Conservation (phyloP, 108 stramenopile species). For the Stephanodiscus triporus region DNA sequence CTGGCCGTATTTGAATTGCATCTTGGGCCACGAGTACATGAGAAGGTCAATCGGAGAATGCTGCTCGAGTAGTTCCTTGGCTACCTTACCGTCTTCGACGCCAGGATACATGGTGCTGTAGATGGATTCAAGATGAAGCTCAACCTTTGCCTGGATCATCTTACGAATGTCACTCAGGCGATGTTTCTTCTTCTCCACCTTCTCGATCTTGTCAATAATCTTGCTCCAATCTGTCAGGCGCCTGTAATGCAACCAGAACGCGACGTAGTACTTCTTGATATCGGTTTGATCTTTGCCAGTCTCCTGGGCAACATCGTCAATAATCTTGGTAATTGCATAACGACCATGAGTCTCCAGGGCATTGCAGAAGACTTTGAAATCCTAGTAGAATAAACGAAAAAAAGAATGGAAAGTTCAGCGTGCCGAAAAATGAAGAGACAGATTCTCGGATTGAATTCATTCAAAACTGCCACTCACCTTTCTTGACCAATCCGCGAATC, state of each 20-base stretch:
- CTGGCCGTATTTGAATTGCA: slow-evolving; percentile 83
- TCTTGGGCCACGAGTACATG: slow-evolving; percentile 81
- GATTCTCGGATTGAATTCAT: background rate
- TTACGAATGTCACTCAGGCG: slow-evolving; percentile 53
- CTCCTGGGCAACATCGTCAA: slow-evolving; percentile 79
- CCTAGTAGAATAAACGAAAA: slow-evolving; percentile 42
- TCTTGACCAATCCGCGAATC: slow-evolving; percentile 93
- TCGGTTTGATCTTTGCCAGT: slow-evolving; percentile 89
- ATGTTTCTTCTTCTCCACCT: background rate
- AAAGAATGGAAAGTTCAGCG: background rate
- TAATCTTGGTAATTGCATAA: slow-evolving; percentile 75
- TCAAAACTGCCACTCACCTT: background rate
- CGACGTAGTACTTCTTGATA: slow-evolving; percentile 88
- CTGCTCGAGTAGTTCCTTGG: slow-evolving; percentile 68
- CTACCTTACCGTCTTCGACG: slow-evolving; percentile 25
- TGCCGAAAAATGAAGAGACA: background rate
- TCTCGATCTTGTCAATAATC: slow-evolving; percentile 12
- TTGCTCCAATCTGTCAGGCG: slow-evolving; percentile 84
- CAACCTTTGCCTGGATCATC: slow-evolving; percentile 92
- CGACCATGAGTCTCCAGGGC: slow-evolving; percentile 94
- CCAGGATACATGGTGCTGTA: slow-evolving; percentile 70
- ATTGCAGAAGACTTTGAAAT: slow-evolving; percentile 90
- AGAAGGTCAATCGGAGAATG: slow-evolving; percentile 73
- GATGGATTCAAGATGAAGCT: slow-evolving; percentile 92
- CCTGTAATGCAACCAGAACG: slow-evolving; percentile 87